These are phyloP conservation scores for Ampelocalamus luodianensis DNA, from an alignment of 176 grass and related monocot genomes.

Conservation along the genomic window DNA sequence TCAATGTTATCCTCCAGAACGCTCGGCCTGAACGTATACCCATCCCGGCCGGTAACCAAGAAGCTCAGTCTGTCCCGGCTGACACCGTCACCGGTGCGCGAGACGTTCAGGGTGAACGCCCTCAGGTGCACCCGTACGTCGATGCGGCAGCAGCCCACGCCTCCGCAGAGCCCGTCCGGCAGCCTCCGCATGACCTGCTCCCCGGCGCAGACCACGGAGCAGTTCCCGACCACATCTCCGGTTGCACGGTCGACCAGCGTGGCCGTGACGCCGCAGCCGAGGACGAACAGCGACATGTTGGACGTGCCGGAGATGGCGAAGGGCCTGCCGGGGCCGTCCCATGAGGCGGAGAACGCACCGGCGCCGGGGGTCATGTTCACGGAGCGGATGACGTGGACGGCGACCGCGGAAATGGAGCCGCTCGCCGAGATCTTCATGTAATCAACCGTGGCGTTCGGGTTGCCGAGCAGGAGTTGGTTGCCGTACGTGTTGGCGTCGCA, in stretches of 20 bases:
- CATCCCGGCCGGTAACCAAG: not conserved
- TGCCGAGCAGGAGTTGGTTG: conserved; percentile 17
- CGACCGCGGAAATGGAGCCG: not conserved
- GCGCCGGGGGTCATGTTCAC: not conserved
- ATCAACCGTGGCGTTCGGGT: conserved; percentile 19
- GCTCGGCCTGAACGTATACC: not conserved
- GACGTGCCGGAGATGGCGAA: conserved; percentile 8
- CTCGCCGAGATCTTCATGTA: not conserved
- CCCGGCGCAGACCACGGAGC: conserved; percentile 9
- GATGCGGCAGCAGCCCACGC: conserved; percentile 28
- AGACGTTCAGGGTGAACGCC: not conserved
- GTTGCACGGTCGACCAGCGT: conserved; percentile 2
- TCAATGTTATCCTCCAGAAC: conserved; percentile 8
- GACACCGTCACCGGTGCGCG: not conserved
- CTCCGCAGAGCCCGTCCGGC: not conserved
- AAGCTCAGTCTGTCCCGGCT: not conserved
- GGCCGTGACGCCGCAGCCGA: conserved; percentile 31
- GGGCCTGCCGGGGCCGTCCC: conserved; percentile 8
- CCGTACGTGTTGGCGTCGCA: conserved; percentile 7
- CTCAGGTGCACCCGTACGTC: not conserved
- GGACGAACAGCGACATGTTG: conserved; percentile 24
- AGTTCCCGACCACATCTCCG: conserved; percentile 10
- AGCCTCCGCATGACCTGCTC: conserved; percentile 19
- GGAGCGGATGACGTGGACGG: not conserved
- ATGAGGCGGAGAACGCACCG: not conserved